Percentiles rank a stretch among this genome's conserved stretches.
Evolutionary conservation across 257 asterid species (phyloP).

Genomic region (Jasminum sambac): DNA sequence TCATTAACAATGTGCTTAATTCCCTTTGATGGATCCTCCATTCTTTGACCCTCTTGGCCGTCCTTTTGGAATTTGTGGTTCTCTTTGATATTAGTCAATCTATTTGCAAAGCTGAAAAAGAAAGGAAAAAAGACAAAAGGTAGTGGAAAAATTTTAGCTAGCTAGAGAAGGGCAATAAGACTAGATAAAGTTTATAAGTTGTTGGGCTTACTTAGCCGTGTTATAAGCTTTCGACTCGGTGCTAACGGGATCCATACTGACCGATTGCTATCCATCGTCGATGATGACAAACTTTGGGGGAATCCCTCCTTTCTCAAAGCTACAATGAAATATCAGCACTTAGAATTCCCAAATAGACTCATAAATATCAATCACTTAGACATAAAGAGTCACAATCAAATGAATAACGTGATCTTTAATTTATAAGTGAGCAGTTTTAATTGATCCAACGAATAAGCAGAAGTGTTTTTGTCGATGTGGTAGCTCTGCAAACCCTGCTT

Average conservation of each 20-base stretch:
- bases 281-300: conserved; percentile 79
- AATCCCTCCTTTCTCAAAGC: conserved; percentile 80
- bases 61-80: conserved; percentile 82
- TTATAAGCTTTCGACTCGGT: conserved; percentile 57
- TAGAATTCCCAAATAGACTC: too few relatives aligned
- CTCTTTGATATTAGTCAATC: conserved; percentile 77
- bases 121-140: conserved; percentile 1
- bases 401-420: too few relatives aligned
- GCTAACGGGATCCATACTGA: conserved; percentile 73
- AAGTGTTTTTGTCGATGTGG: not conserved
- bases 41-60: conserved; percentile 67
- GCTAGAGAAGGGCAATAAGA: not conserved
- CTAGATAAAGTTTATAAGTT: not conserved
- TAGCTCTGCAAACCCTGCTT: conserved; percentile 80
- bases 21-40: conserved; percentile 74
- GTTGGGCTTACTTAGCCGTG: conserved; percentile 69
- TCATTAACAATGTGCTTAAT: conserved; percentile 62
- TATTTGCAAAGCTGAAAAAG: conserved; percentile 72
- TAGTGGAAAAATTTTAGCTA: not conserved
- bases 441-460: too few relatives aligned
- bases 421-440: too few relatives aligned
- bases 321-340: conserved; percentile 24
- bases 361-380: too few relatives aligned
- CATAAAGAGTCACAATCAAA: too few relatives aligned
- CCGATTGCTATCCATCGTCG: conserved; percentile 98